Percentiles rank a stretch among this genome's conserved stretches.
Evolutionary conservation across 768 basidiomycete species (phyloP).

Genomic region (Clavaria fumosa): DNA sequence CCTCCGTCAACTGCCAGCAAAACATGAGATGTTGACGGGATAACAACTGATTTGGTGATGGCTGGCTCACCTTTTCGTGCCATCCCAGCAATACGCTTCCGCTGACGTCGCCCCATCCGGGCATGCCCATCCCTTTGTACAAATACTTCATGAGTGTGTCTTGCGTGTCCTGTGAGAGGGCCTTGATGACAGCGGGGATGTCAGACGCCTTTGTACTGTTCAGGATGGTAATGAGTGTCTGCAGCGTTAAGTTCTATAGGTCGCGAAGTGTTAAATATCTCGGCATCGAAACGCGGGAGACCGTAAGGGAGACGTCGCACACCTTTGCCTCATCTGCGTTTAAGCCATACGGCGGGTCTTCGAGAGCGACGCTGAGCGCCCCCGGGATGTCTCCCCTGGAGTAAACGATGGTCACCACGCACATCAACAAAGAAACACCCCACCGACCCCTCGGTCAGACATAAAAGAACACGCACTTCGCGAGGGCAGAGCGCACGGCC

Average conservation of each 20-base stretch:
- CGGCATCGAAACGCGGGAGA: too few species aligned
- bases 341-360: slow-evolving; percentile 78
- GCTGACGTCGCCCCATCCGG: slow-evolving; percentile 44
- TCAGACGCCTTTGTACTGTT: slow-evolving; percentile 90
- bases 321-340: slow-evolving; percentile 88
- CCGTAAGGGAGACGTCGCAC: slow-evolving; percentile 1
- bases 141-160: slow-evolving; percentile 96
- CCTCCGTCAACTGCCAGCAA: slow-evolving; percentile 62
- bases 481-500: slow-evolving; percentile 55
- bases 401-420: not conserved
- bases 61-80: slow-evolving; percentile 79
- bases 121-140: slow-evolving; percentile 87
- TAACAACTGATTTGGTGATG: not conserved
- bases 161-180: slow-evolving; percentile 57
- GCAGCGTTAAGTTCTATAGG: slow-evolving; percentile 57
- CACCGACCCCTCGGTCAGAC: too few species aligned
- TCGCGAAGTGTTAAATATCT: too few species aligned
- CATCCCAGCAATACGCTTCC: slow-evolving; percentile 60
- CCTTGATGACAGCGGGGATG: slow-evolving; percentile 59
- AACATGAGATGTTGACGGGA: slow-evolving; percentile 2
- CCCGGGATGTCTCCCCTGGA: slow-evolving; percentile 61
- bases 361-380: slow-evolving; percentile 56
- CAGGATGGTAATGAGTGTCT: slow-evolving; percentile 72
- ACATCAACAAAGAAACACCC: not conserved
- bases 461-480: slow-evolving; percentile 64